phyloP scores from a whole-genome alignment of 495 filamentous ascomycete species.

The Penicillium odoratum region DNA sequence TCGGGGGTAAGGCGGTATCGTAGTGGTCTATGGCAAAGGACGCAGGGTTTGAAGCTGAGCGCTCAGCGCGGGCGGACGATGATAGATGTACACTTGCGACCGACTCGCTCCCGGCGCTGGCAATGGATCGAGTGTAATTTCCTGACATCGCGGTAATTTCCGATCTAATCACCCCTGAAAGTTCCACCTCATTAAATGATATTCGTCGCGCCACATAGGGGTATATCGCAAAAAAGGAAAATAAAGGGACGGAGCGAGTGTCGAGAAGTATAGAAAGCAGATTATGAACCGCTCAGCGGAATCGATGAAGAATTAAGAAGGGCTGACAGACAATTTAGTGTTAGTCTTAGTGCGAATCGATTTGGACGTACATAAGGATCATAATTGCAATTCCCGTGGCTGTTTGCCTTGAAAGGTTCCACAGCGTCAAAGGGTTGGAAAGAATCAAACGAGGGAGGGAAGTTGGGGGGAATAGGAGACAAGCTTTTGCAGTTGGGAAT shows the following conservation, averaged over 20 bases:
- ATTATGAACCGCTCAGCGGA: slow-evolving; percentile 21
- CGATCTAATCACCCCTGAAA: neutral
- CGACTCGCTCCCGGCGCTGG: slow-evolving; percentile 27
- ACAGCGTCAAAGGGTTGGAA: neutral
- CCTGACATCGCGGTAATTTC: slow-evolving; percentile 19
- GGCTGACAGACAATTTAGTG: slow-evolving; percentile 11
- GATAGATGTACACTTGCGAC: slow-evolving; percentile 16
- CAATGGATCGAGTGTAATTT: slow-evolving; percentile 18
- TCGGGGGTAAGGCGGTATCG: slow-evolving; percentile 32
- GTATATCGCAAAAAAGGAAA: slow-evolving; percentile 17
- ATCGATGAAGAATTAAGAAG: slow-evolving; percentile 14
- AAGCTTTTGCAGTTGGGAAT: neutral
- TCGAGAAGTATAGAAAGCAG: slow-evolving; percentile 16
- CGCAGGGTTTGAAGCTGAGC: slow-evolving; percentile 20
- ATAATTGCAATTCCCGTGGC: neutral
- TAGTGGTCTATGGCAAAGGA: slow-evolving; percentile 24
- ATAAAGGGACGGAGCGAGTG: slow-evolving; percentile 6
- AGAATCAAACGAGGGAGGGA: neutral
- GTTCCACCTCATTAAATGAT: slow-evolving; percentile 24
- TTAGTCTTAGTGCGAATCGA: neutral
- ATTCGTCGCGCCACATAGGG: slow-evolving; percentile 21
- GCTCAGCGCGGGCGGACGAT: slow-evolving; percentile 18
- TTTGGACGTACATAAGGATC: neutral
- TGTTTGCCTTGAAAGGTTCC: neutral
- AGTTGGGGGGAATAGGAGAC: neutral